Evolutionary conservation across 306 rosid genomes (phyloP).

Genomic region (Acacia confusa): DNA sequence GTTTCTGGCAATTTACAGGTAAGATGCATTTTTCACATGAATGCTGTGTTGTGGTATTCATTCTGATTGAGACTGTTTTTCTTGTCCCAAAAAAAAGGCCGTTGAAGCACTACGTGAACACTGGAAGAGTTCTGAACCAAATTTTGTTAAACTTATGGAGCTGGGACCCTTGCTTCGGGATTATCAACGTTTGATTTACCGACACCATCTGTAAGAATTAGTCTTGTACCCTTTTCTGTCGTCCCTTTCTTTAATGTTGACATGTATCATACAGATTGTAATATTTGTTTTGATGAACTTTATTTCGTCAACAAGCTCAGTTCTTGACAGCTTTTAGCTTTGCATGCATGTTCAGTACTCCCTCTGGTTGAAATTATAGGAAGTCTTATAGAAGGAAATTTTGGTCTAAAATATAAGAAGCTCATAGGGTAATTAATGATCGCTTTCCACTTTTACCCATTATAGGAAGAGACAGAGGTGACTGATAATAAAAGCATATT

Average conservation of each 20-base stretch:
- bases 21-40: conserved; percentile 27
- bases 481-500: too few species aligned
- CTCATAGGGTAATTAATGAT: too few species aligned
- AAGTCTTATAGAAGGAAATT: too few species aligned
- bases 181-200: conserved; percentile 68
- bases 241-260: background rate
- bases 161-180: conserved; percentile 92
- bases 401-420: too few species aligned
- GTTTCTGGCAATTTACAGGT: conserved; percentile 44
- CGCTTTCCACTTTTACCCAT: too few species aligned
- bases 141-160: conserved; percentile 70
- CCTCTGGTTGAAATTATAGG: too few species aligned
- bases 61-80: conserved; percentile 28
- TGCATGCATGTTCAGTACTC: background rate
- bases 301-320: conserved; percentile 1
- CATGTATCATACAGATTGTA: background rate
- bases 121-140: conserved; percentile 76
- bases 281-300: conserved; percentile 3
- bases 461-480: too few species aligned
- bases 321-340: conserved; percentile 9
- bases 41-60: background rate
- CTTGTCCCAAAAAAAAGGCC: conserved; percentile 39
- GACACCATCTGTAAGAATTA: conserved; percentile 55
- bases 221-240: background rate
- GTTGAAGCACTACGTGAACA: conserved; percentile 70